Conservation (phyloP, 228 moss, liverwort and hornwort genomes). For the Sphagnum fallax region DNA sequence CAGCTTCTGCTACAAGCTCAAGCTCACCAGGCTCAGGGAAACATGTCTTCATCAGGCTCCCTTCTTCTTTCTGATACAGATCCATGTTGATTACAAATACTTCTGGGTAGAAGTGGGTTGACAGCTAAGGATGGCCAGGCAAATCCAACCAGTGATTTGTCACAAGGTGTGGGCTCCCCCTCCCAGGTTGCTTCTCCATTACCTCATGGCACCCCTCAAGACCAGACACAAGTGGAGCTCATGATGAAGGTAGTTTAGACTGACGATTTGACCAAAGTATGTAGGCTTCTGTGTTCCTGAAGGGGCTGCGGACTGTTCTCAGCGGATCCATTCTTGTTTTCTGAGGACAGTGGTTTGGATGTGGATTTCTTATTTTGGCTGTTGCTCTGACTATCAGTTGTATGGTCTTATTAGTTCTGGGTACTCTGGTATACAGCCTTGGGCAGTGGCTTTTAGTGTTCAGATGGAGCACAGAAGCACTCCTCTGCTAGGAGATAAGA, state of each 20-base stretch:
- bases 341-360: no score
- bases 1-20: conserved; percentile 70
- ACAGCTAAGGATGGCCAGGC: conserved; percentile 75
- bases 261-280: no score
- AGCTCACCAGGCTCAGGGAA: conserved; percentile 44
- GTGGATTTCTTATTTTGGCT: no score
- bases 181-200: conserved; percentile 92
- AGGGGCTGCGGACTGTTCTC: no score
- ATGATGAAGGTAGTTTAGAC: conserved; percentile 67
- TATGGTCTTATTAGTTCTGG: no score
- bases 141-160: conserved; percentile 65
- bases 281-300: no score
- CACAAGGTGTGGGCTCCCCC: conserved; percentile 87
- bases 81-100: conserved; percentile 59
- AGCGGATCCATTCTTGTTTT: no score
- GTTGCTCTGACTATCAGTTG: no score
- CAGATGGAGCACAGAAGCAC: no score
- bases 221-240: conserved; percentile 63
- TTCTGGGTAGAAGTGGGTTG: conserved; percentile 59
- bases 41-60: conserved; percentile 67
- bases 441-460: no score
- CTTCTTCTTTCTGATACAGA: conserved; percentile 70
- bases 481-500: no score
- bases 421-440: no score
- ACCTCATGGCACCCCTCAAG: conserved; percentile 65